Evolutionary conservation across 2,329 filamentous ascomycete species (phyloP).

Genomic region (Fusarium nurragi): DNA sequence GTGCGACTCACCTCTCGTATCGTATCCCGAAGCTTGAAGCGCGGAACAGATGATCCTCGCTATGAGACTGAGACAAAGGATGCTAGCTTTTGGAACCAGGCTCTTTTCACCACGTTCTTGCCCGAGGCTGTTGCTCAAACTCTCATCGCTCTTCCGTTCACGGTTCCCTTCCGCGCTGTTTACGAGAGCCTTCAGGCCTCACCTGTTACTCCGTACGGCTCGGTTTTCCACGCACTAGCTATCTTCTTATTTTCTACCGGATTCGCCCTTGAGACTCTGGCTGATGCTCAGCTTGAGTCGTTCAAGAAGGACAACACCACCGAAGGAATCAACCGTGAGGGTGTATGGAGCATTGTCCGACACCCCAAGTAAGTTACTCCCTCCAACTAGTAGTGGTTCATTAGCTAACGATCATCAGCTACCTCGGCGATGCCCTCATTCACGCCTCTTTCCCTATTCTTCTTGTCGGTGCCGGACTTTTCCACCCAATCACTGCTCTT

Average conservation of each 20-base stretch:
- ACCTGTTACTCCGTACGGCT: slow-evolving; percentile 1
- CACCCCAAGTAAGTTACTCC: slow-evolving; percentile 12
- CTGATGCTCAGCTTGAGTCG: slow-evolving; percentile 5
- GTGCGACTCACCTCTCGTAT: background rate
- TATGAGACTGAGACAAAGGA: slow-evolving; percentile 3
- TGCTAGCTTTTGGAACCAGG: slow-evolving; percentile 8
- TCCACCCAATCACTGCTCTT: slow-evolving; percentile 1
- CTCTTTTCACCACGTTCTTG: background rate
- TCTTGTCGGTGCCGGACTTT: background rate
- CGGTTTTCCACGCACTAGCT: background rate
- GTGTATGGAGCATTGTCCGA: slow-evolving; percentile 24
- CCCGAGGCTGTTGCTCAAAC: slow-evolving; percentile 21
- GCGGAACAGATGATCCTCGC: slow-evolving; percentile 6
- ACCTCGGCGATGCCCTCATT: slow-evolving; percentile 8
- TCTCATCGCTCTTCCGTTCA: slow-evolving; percentile 14
- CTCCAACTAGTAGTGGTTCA: rapidly evolving
- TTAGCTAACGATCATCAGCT: background rate
- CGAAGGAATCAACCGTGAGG: slow-evolving; percentile 1
- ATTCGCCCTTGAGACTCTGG: slow-evolving; percentile 1
- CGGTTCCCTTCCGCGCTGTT: slow-evolving; percentile 8
- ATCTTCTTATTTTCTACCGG: slow-evolving; percentile 13
- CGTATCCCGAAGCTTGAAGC: slow-evolving; percentile 10
- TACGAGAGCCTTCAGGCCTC: slow-evolving; percentile 1
- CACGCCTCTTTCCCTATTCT: slow-evolving; percentile 16
- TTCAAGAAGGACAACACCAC: slow-evolving; percentile 2